Conservation (phyloP, 176 grass and related monocot genomes). For the Triticum aestivum region IWGSC_CS_RefSeq_v2.1 NC_057797.1:282955718-282956217, state of each 20-base stretch:
- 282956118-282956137: conserved; percentile 1
- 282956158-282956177: too few relatives aligned
- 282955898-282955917: background rate
- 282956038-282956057: background rate
- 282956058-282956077: background rate
- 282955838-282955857: conserved; percentile 17
- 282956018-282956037: conserved; percentile 5
- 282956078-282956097: conserved; percentile 7
- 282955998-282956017: background rate
- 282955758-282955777: conserved; percentile 98
- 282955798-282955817: conserved; percentile 87
- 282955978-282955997: background rate
- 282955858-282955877: background rate
- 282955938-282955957: background rate
- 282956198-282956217: too few relatives aligned
- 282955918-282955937: background rate
- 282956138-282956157: background rate
- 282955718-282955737: conserved; percentile 10
- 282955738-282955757: conserved; percentile 70
- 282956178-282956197: too few relatives aligned
- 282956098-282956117: conserved; percentile 6
- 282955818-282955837: conserved; percentile 2
- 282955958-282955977: background rate
- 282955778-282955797: conserved; percentile 91
- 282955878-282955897: background rate